Conservation (phyloP, 768 basidiomycete genomes). For the Phlegmacium glaucopus region DNA sequence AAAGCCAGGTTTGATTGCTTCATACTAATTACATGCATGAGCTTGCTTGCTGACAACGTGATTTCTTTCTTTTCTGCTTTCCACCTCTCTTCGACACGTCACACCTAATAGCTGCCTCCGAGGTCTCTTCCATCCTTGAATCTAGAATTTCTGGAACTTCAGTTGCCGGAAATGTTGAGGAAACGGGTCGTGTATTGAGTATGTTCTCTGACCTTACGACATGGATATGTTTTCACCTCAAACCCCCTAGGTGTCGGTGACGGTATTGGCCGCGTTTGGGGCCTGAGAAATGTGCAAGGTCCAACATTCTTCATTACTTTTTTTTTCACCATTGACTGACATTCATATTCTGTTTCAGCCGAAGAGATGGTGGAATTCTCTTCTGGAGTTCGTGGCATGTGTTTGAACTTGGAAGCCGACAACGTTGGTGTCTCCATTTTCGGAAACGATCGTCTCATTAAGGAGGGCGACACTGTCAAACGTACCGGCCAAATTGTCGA, state of each 20-base stretch:
- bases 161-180: conserved; percentile 93
- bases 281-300: conserved; percentile 98
- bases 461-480: conserved; percentile 99
- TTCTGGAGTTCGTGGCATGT: conserved; percentile 99
- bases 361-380: conserved; percentile 99
- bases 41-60: conserved; percentile 20
- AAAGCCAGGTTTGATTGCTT: conserved; percentile 80
- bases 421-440: conserved; percentile 99
- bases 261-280: conserved; percentile 99
- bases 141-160: conserved; percentile 93
- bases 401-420: conserved; percentile 99
- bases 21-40: background rate
- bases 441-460: conserved; percentile 96
- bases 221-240: conserved; percentile 15
- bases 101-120: conserved; percentile 83
- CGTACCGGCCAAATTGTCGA: conserved; percentile 99
- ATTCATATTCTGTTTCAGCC: conserved; percentile 43
- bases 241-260: conserved; percentile 85
- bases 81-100: conserved; percentile 18
- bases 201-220: conserved; percentile 29
- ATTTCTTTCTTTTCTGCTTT: conserved; percentile 17
- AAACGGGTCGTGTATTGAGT: conserved; percentile 99
- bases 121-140: conserved; percentile 99
- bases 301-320: conserved; percentile 18
- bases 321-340: conserved; percentile 15